Evolutionary conservation across 768 basidiomycete species (phyloP), one percentile per base, ranked within the genome.

Genomic region (Cystofilobasidium macerans): DNA sequence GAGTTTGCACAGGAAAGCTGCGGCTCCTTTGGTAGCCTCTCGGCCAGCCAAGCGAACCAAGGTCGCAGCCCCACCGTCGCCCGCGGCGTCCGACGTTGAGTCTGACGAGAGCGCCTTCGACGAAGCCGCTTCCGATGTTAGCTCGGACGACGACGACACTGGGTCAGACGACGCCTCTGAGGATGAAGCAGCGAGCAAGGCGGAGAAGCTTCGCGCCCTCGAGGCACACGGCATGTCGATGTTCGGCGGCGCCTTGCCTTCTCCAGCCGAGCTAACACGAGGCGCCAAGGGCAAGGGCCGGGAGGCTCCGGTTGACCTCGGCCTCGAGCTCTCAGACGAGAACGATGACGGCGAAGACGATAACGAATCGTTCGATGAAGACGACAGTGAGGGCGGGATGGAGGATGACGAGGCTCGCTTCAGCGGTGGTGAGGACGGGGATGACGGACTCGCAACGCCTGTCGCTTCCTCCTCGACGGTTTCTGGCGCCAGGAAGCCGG

Each of bases 191-290:
- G 69, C 68, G 3, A 54, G 68, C 2, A 60, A 64, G 33, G 45
- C 48, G 35, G 65, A 67, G 5, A 75, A 76, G 75, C 66, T 77
- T n/a, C 73, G 71, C 35, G 70, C 70, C 0, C 70, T 77, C 5
- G 69, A 75, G 66, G 76, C 75, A 26, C 74, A 74, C 59, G 70
- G 72, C 42, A 65, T 72, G 59, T 71, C 73, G 9, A 73, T 77
- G 71, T 69, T 77, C 16, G 74, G 74, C n/a, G 16, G 60, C 7
- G 4, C 57, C 57, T 64, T 18, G 24, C 42, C 43, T 51, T 5
- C 69, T 45, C 16, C 70, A 71, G 58, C 72, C 69, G 32, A 51
- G 26, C 1, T 62, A 36, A 47, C 65, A 38, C 24, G 48, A 42
- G 62, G 60, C 62, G 48, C 59, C 61, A 69, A 70, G 43, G 67